Percentiles rank a stretch among this genome's conserved stretches.
These are phyloP conservation scores for Cyclospora cayetanensis DNA, from an alignment of 169 alveolate species.

Conservation along the genomic window DNA sequence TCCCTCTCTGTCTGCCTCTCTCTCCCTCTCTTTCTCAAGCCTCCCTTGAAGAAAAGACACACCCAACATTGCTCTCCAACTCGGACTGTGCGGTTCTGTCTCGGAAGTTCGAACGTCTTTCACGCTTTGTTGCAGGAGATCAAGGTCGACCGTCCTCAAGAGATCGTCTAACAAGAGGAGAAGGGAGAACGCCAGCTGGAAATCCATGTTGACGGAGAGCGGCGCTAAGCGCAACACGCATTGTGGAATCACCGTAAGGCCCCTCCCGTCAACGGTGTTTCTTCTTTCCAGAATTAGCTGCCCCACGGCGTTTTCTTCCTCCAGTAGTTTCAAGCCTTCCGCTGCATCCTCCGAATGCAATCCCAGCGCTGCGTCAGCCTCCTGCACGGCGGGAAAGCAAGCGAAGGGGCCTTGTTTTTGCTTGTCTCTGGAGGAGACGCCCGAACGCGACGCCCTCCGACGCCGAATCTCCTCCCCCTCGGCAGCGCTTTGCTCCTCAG, in stretches of 20 bases:
- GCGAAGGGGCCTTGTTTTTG: background rate
- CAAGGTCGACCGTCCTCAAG: conserved; percentile 55
- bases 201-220: conserved; percentile 63
- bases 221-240: conserved; percentile 62
- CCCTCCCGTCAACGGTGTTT: conserved; percentile 49
- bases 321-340: conserved; percentile 9
- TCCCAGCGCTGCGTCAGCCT: conserved; percentile 13
- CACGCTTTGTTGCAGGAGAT: conserved; percentile 67
- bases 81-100: conserved; percentile 25
- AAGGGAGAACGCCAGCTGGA: conserved; percentile 53
- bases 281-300: conserved; percentile 48
- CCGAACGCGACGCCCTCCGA: background rate
- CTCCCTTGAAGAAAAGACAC: background rate
- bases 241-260: conserved; percentile 60
- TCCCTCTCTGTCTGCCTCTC: background rate
- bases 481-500: background rate
- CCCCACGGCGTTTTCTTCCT: conserved; percentile 52
- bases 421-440: background rate
- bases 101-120: conserved; percentile 69
- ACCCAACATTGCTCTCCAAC: conserved; percentile 70
- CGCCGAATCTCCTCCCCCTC: background rate
- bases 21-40: background rate
- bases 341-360: background rate
- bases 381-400: background rate
- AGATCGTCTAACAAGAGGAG: conserved; percentile 65